phyloP scores from a whole-genome alignment of 192 early-diverging fungal species.

The Backusella morwellensis region DNA sequence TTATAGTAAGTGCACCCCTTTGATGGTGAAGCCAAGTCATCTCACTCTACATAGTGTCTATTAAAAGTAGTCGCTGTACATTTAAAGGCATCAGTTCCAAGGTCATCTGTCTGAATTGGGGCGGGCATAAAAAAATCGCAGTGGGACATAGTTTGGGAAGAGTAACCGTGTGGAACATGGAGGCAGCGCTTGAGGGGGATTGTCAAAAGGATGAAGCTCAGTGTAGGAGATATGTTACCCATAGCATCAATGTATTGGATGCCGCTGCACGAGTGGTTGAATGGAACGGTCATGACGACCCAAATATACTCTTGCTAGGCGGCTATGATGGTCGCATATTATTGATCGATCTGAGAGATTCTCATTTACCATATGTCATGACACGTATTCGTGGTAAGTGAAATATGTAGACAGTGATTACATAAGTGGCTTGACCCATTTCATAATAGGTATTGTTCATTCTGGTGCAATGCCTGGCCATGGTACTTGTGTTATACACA shows the following conservation, averaged over 20 bases:
- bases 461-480: neutral
- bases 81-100: neutral
- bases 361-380: neutral
- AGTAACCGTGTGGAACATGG: conserved; percentile 16
- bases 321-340: conserved; percentile 10
- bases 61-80: conserved; percentile 4
- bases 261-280: neutral
- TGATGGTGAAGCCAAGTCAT: neutral
- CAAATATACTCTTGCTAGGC: neutral
- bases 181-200: neutral
- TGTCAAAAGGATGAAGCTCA: neutral
- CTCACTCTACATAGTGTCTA: conserved; percentile 9
- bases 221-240: neutral
- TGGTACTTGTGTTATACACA: neutral
- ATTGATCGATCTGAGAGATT: conserved; percentile 13
- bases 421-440: neutral
- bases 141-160: conserved; percentile 8
- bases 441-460: neutral
- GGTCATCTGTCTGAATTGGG: conserved; percentile 9
- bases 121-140: conserved; percentile 17
- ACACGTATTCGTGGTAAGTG: conserved; percentile 8
- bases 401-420: no score
- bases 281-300: conserved; percentile 7
- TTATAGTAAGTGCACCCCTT: conserved; percentile 8
- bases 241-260: neutral